These are phyloP conservation scores for Gaeumannomyces sp. DNA, from an alignment of 2,329 filamentous ascomycete genomes.

Conservation along the genomic window DNA sequence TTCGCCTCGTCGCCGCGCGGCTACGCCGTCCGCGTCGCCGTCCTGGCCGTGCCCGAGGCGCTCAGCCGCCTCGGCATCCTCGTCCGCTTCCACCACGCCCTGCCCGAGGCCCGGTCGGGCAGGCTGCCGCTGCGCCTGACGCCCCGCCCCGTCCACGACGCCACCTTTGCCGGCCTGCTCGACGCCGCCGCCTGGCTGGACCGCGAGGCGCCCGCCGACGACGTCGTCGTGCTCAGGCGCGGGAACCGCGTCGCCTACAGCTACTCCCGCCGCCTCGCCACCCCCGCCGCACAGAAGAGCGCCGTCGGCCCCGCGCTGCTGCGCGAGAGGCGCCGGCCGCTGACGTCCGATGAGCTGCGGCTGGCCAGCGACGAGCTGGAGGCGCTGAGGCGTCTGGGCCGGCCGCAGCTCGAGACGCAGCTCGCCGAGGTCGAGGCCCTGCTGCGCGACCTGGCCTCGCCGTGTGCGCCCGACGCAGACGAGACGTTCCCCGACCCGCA, in stretches of 20 bases:
- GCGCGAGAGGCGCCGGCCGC: conserved; percentile 7
- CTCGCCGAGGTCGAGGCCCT: conserved; percentile 1
- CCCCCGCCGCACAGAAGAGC: too few relatives aligned
- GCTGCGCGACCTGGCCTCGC: background rate
- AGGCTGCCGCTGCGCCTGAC: conserved; percentile 35
- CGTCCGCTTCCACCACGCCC: conserved; percentile 29
- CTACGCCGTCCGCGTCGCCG: conserved; percentile 33
- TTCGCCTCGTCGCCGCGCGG: conserved; percentile 23
- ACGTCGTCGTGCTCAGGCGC: conserved; percentile 34
- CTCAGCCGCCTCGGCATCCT: conserved; percentile 37
- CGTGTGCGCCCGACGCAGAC: too few relatives aligned
- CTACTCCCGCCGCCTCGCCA: background rate
- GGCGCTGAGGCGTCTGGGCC: background rate
- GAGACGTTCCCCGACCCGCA: too few relatives aligned
- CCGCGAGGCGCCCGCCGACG: conserved; percentile 15
- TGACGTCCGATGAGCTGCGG: background rate
- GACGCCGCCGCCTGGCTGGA: conserved; percentile 33
- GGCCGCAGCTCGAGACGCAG: background rate
- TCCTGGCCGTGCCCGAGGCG: conserved; percentile 36
- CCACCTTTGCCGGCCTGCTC: conserved; percentile 34
- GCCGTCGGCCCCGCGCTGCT: too few relatives aligned
- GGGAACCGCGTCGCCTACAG: conserved; percentile 30
- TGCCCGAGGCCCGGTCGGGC: conserved; percentile 29
- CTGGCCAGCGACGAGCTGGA: conserved; percentile 1
- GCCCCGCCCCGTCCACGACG: conserved; percentile 38